Conservation (phyloP, 192 early-diverging fungal species). For the Thamnidium elegans region DNA sequence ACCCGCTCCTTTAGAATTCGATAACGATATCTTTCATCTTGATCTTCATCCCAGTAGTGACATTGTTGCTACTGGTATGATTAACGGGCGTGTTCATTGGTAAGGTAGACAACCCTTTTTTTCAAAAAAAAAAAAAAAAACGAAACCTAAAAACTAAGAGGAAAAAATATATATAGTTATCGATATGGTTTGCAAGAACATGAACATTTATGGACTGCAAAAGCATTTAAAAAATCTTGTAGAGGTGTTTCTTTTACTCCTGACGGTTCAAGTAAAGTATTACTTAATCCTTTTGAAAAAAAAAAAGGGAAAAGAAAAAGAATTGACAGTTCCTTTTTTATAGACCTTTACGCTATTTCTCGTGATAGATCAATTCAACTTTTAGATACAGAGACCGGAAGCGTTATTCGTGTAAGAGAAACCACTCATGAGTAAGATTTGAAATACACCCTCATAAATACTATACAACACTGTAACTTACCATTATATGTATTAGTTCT, state of each 20-base stretch:
- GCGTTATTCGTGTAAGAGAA: slow-evolving; percentile 60
- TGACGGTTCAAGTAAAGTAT: slow-evolving; percentile 62
- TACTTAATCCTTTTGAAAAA: neutral
- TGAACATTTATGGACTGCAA: slow-evolving; percentile 47
- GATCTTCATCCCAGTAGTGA: slow-evolving; percentile 67
- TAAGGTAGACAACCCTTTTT: slow-evolving; percentile 26
- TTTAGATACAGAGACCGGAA: slow-evolving; percentile 73
- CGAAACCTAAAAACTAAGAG: neutral
- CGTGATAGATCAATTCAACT: slow-evolving; percentile 81
- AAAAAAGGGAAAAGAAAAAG: neutral
- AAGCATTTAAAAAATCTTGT: slow-evolving; percentile 82
- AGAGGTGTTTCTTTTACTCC: slow-evolving; percentile 77
- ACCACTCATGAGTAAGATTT: slow-evolving; percentile 77
- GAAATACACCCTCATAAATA: neutral
- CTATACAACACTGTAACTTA: too few relatives aligned
- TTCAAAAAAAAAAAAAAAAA: neutral
- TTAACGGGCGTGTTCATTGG: slow-evolving; percentile 73
- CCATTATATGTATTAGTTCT: slow-evolving; percentile 39
- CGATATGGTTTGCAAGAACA: slow-evolving; percentile 34
- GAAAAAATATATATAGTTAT: slow-evolving; percentile 14
- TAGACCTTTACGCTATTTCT: slow-evolving; percentile 50
- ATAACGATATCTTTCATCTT: slow-evolving; percentile 55
- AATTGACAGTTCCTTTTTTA: neutral
- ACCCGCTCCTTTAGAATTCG: slow-evolving; percentile 43
- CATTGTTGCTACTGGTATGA: slow-evolving; percentile 67